Conservation (phyloP, 192 early-diverging fungal species). For the Funneliformis mosseae region DNA sequence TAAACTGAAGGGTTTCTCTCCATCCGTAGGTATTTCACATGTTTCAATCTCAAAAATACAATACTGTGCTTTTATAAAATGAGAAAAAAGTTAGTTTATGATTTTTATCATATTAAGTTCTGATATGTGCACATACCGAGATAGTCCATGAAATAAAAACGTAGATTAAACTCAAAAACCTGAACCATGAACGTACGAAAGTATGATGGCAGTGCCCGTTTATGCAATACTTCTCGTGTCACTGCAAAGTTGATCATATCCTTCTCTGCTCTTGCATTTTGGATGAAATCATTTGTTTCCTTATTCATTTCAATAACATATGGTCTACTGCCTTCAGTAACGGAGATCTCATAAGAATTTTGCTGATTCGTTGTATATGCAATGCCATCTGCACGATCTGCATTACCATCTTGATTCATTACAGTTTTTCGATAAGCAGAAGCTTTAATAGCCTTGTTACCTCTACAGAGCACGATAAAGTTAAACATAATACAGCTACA, state of each 20-base stretch:
- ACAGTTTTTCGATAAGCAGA: conserved; percentile 16
- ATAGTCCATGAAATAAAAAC: conserved; percentile 34
- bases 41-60: conserved; percentile 29
- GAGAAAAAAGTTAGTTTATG: conserved; percentile 1
- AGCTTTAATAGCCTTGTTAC: conserved; percentile 20
- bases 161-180: conserved; percentile 22
- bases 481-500: neutral
- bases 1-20: neutral
- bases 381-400: conserved; percentile 26
- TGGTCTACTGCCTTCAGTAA: conserved; percentile 10
- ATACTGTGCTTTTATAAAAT: conserved; percentile 19
- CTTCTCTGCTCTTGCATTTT: conserved; percentile 28
- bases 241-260: conserved; percentile 34
- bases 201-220: conserved; percentile 2
- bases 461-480: conserved; percentile 8
- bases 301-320: conserved; percentile 15
- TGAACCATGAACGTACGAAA: conserved; percentile 30
- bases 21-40: conserved; percentile 21
- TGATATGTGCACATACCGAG: conserved; percentile 18
- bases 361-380: conserved; percentile 17
- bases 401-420: conserved; percentile 17
- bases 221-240: conserved; percentile 20
- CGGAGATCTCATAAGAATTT: conserved; percentile 30
- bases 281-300: conserved; percentile 24
- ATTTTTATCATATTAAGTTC: conserved; percentile 2